These are phyloP conservation scores for Serpula lacrymans DNA, from an alignment of 768 basidiomycete species.

Conservation along the genomic window DNA sequence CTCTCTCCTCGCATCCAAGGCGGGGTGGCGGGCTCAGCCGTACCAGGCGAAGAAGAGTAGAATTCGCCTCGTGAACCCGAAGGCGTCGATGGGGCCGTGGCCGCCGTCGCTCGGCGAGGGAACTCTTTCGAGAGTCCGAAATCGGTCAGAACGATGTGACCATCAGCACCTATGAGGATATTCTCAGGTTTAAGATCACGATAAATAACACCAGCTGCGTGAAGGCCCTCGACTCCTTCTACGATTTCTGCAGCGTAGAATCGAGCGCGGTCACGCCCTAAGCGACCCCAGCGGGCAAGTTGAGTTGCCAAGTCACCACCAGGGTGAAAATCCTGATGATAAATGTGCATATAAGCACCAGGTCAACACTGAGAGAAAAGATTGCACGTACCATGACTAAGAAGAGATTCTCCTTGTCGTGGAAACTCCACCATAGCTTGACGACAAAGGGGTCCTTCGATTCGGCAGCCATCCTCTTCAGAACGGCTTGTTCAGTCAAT, in stretches of 20 bases:
- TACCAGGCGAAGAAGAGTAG: conserved; percentile 41
- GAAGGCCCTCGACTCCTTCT: conserved; percentile 93
- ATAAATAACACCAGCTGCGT: conserved; percentile 93
- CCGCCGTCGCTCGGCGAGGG: conserved; percentile 46
- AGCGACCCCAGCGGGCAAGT: conserved; percentile 90
- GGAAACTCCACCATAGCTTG: conserved; percentile 95
- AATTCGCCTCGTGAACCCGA: conserved; percentile 51
- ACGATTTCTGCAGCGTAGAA: conserved; percentile 99
- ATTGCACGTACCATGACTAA: conserved; percentile 77
- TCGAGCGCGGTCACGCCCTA: conserved; percentile 90
- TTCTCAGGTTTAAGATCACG: conserved; percentile 97
- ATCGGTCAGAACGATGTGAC: conserved; percentile 96
- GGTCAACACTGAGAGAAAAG: background rate
- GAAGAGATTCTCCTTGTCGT: conserved; percentile 96
- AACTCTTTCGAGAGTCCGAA: conserved; percentile 96
- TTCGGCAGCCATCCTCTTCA: conserved; percentile 91
- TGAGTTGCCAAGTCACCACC: conserved; percentile 98
- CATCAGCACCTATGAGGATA: conserved; percentile 89
- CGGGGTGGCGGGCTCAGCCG: conserved; percentile 46
- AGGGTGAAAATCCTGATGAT: conserved; percentile 81
- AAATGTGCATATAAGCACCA: conserved; percentile 6
- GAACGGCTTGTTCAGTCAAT: conserved; percentile 91
- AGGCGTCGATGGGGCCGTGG: conserved; percentile 58
- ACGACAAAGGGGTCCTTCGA: conserved; percentile 92
- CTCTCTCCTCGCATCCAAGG: conserved; percentile 76